phyloP scores from a whole-genome alignment of 768 basidiomycete genomes.

The Lactarius akahatsu region DNA sequence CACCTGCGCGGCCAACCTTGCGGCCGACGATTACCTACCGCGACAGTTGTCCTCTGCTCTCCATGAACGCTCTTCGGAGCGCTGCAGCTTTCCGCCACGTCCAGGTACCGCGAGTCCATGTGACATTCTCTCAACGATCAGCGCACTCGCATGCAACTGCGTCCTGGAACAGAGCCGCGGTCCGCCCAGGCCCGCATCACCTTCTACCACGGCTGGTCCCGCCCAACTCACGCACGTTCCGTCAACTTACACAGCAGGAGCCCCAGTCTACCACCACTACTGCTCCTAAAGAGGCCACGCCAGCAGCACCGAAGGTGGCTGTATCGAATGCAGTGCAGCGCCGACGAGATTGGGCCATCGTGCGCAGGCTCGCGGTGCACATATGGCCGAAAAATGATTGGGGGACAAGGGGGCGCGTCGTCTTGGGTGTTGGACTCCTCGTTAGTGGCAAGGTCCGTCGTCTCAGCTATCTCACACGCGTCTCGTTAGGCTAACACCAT shows the following conservation, averaged over 20 bases:
- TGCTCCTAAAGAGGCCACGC: not conserved
- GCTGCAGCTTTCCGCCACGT: not conserved
- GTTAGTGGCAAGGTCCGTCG: conserved; percentile 80
- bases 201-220: not conserved
- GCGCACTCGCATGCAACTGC: not conserved
- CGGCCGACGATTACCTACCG: not conserved
- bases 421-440: conserved; percentile 78
- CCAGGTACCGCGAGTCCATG: not conserved
- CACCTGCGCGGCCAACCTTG: not conserved
- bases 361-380: conserved; percentile 78
- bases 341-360: conserved; percentile 81
- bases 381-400: conserved; percentile 92
- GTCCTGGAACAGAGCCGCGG: conserved; percentile 6
- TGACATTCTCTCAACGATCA: not conserved
- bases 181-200: conserved; percentile 6
- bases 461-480: not conserved
- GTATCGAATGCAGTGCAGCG: conserved; percentile 49
- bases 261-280: not conserved
- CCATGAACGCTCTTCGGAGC: conserved; percentile 19
- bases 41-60: not conserved
- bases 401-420: conserved; percentile 76
- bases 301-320: not conserved
- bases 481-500: not conserved
- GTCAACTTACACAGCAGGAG: conserved; percentile 14
- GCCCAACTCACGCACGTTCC: conserved; percentile 1